Percentiles rank a stretch among this genome's conserved stretches.
phyloP scores from a whole-genome alignment of 495 filamentous ascomycete genomes.

The Penicillium paxilli region DNA sequence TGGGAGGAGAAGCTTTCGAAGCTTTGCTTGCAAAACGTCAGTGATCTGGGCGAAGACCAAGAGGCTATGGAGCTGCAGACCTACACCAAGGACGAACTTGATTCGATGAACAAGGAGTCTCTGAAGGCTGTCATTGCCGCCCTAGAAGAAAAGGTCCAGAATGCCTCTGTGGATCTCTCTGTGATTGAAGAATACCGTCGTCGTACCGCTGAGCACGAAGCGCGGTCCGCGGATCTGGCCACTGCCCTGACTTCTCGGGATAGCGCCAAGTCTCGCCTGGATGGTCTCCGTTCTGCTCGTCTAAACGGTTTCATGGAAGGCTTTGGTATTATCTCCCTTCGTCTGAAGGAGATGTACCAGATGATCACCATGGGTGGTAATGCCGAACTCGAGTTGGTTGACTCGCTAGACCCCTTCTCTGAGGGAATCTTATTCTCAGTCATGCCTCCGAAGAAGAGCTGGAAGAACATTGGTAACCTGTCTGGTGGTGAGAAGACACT shows the following conservation, averaged over 20 bases:
- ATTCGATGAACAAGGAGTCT: conserved; percentile 85
- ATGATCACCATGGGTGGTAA: conserved; percentile 99
- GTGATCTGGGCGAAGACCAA: conserved; percentile 62
- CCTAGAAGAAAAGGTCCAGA: conserved; percentile 90
- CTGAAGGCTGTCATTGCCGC: conserved; percentile 86
- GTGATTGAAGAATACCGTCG: conserved; percentile 94
- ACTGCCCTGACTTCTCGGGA: conserved; percentile 76
- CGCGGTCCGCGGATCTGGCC: conserved; percentile 76
- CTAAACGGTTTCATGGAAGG: conserved; percentile 99
- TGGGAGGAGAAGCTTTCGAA: conserved; percentile 89
- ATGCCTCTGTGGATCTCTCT: conserved; percentile 82
- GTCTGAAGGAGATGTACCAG: conserved; percentile 99
- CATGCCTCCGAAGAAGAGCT: conserved; percentile 99
- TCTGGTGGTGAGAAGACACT: conserved; percentile 96
- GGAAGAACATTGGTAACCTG: conserved; percentile 98
- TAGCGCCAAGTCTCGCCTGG: conserved; percentile 81
- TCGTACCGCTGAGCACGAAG: conserved; percentile 80
- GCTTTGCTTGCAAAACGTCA: conserved; percentile 71
- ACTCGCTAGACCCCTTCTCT: conserved; percentile 92
- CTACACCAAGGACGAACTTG: conserved; percentile 87
- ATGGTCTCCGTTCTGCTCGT: conserved; percentile 84
- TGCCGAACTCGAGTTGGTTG: conserved; percentile 94
- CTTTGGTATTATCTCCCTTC: conserved; percentile 89
- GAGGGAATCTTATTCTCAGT: conserved; percentile 96
- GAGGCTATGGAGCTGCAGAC: conserved; percentile 63